A percentile compares a stretch with the other conserved stretches of the same genome.
These are phyloP conservation scores for Biscogniauxia marginata DNA, from an alignment of 2,329 filamentous ascomycete species.

Conservation along the genomic window DNA sequence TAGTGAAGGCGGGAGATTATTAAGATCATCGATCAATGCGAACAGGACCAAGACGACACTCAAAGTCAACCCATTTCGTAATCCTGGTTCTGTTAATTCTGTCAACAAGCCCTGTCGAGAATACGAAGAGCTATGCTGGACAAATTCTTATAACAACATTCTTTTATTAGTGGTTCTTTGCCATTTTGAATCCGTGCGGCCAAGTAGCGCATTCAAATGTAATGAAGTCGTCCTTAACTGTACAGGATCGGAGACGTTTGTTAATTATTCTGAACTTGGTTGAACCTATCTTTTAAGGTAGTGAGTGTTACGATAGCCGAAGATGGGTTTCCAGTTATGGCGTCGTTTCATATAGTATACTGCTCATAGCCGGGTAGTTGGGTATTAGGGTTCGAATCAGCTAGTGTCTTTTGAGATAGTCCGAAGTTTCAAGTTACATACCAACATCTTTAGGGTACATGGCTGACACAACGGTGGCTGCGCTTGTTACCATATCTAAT, in stretches of 20 bases:
- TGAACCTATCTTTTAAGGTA: no score
- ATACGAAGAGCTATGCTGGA: not conserved
- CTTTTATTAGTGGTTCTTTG: not conserved
- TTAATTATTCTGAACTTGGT: no score
- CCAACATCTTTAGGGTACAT: not conserved
- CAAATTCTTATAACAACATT: not conserved
- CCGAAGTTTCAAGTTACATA: not conserved
- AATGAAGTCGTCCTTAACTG: not conserved
- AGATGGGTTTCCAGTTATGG: not conserved
- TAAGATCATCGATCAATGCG: not conserved
- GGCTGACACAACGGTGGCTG: not conserved
- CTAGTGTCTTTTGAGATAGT: not conserved
- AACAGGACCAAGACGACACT: not conserved
- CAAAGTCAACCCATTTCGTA: not conserved
- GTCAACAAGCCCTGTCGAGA: not conserved
- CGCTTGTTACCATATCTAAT: not conserved
- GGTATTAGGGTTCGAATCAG: not conserved
- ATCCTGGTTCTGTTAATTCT: not conserved
- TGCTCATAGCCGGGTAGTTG: not conserved
- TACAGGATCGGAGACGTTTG: no score
- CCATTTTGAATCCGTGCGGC: not conserved
- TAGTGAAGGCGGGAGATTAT: not conserved
- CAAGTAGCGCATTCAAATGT: not conserved
- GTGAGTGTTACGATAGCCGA: no score
- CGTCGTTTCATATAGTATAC: not conserved